Base-by-base conservation (phyloP, 1,139 yeast genomes). In the Debaryomyces psychrophilus region DNA sequence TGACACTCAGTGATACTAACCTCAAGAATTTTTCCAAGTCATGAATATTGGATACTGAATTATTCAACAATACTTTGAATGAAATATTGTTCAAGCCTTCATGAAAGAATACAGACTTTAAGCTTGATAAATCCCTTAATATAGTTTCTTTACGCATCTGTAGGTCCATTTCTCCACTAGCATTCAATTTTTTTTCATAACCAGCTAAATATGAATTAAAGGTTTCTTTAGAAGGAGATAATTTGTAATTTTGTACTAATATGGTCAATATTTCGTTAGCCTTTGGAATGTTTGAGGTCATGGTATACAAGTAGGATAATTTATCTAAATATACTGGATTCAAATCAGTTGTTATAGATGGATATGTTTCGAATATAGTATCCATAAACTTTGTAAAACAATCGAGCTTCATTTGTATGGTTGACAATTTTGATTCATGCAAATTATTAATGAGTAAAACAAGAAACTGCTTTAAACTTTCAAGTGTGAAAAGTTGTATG, bases 21-120 rank as follows among this genome's bases (percentile, higher is more conserved):
- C 53, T 56, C 3, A 71, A 31, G 33, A 73, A 62, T 40, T 69
- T 68, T 12, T 66, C 64, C 41, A 74, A 57, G 34, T 73, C 79
- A 35, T 53, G 55, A 1, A 53, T 46, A 37, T 59, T 59, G 15
- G 57, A 51, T 5, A 68, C 59, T 2, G 62, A 55, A 25, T 55
- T 46, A 7, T 53, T 47, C 36, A 72, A 51, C 5, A 73, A 47
- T 5, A 68, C 51, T 17, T 53, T 49, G 35, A 68, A 61, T 2
- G 61, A 44, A 2, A 51, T 41, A 0, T 54, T 46, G 18, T 58
- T 55, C 20, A 71, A 43, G 1, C 54, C 53, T 17, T 54, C 50
- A 43, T 66, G 67, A 49, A 65, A 65, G 22, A 73, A 44, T 1
- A 61, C 67, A 2, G 70, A 62, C 48, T 74, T 74, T 28, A 72